A percentile compares a stretch with the other conserved stretches of the same genome.
These are phyloP conservation scores for Aspergillus spinulosporus DNA, from an alignment of 2,329 filamentous ascomycete species.

Conservation along the genomic window DNA sequence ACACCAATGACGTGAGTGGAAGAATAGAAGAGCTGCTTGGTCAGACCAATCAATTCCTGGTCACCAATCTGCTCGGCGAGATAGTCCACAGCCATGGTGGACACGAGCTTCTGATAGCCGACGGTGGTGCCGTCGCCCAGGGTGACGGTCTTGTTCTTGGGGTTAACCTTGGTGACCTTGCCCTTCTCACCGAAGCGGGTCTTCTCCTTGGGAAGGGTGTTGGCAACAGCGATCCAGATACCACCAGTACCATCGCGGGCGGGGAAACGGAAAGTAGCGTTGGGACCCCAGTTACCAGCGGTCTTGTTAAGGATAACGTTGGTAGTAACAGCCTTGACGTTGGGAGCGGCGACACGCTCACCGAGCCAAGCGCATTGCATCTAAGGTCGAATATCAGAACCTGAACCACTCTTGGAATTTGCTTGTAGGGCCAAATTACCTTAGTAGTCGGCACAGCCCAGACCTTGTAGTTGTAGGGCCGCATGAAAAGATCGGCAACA, in stretches of 20 bases:
- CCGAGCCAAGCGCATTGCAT: conserved; percentile 99
- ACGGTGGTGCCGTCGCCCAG: conserved; percentile 83
- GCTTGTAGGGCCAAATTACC: conserved; percentile 54
- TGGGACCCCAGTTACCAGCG: conserved; percentile 96
- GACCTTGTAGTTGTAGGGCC: conserved; percentile 99
- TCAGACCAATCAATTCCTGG: conserved; percentile 75
- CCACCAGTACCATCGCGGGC: conserved; percentile 92
- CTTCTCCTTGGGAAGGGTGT: conserved; percentile 90
- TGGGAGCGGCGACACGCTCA: conserved; percentile 94
- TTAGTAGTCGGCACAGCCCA: conserved; percentile 98
- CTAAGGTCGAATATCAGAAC: conserved; percentile 49
- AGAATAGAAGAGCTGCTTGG: conserved; percentile 94
- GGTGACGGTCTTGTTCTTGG: conserved; percentile 77
- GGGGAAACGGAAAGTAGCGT: conserved; percentile 97
- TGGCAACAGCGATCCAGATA: conserved; percentile 97
- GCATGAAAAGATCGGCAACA: conserved; percentile 95
- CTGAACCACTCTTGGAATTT: background rate
- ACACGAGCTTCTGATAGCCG: conserved; percentile 88
- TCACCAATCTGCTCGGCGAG: conserved; percentile 86
- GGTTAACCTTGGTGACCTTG: conserved; percentile 82
- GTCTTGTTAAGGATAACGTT: conserved; percentile 97
- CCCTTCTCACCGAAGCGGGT: conserved; percentile 84
- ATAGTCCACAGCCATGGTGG: conserved; percentile 92
- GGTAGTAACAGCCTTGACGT: conserved; percentile 88
- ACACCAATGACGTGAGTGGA: conserved; percentile 97